Evolutionary conservation across 2,329 filamentous ascomycete species (phyloP), one percentile per base, ranked within the genome.

Genomic region (Thermochaetoides dissita): DNA sequence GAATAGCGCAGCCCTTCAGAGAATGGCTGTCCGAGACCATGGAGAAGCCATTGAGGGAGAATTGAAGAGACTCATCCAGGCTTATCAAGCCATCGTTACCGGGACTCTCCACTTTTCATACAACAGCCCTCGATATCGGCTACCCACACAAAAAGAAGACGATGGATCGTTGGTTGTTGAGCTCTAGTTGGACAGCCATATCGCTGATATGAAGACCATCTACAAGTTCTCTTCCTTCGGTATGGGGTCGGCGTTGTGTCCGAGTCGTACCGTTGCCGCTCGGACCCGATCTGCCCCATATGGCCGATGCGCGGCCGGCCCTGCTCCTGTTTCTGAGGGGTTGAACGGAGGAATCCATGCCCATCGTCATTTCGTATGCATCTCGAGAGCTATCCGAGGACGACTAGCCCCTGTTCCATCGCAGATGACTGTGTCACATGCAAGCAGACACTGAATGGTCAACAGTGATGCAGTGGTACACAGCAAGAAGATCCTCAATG

Each of bases 91-190:
- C 2, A 37, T 51, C 30, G 41, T 42, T 6, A 49, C 49, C 10
- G 40, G 36, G 2, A 40, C 40, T 4, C 39, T 52, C 12, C 34
- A 45, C 34, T 52, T 50, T 36, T 51, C 48, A 8, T 36, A 48
- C 10, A n/a, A 46, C 6, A 50, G 46, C 32, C 48, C 47, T 1
- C 45, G 50, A 10, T 52, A 52, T 30, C 48, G 46, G 7, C 12
- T 51, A 4, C 30, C 42, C 24, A 38, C 43, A 24, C 35, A 47
- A 24, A 37, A 32, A 31, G 43, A 43, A 38, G 40, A 48, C 2
- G 50, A 51, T 32, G 48, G 47, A 1, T 52, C 49, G 7, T 49
- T 51, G 36, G n/a, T 31, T 10, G 43, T 52, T 7, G 24, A 30
- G 2, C 30, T 51, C 6, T 49, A 24, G 17, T 24, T 24, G 17